phyloP scores from a whole-genome alignment of 2,329 filamentous ascomycete genomes.

The Ophiostoma sp. region DNA sequence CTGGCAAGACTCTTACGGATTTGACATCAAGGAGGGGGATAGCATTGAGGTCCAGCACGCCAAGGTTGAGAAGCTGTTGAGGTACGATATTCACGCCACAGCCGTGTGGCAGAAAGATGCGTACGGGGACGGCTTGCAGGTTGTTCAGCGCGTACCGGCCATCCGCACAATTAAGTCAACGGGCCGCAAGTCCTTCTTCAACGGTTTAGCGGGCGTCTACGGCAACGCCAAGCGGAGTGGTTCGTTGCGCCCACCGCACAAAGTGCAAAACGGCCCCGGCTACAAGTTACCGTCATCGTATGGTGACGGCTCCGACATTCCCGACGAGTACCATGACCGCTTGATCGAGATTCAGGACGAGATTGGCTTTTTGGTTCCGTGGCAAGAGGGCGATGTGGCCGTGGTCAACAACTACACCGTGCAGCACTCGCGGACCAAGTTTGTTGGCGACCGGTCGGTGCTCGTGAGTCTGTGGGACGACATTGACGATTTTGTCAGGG shows the following conservation, averaged over 20 bases:
- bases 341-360: constrained; percentile 34
- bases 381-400: constrained; percentile 26
- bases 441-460: constrained; percentile 13
- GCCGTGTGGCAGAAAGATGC: constrained; percentile 27
- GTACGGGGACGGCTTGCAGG: constrained; percentile 20
- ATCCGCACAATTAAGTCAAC: constrained; percentile 22
- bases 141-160: constrained; percentile 25
- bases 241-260: constrained; percentile 21
- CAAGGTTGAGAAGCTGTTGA: constrained; percentile 26
- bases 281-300: constrained; percentile 30
- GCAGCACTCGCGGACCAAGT: constrained; percentile 29
- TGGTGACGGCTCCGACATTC: constrained; percentile 33
- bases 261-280: constrained; percentile 25
- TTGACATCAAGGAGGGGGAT: constrained; percentile 22
- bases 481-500: constrained; percentile 12
- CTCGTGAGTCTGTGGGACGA: constrained; percentile 17
- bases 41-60: constrained; percentile 17
- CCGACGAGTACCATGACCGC: constrained; percentile 32
- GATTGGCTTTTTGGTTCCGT: constrained; percentile 28
- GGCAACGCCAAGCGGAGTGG: constrained; percentile 6
- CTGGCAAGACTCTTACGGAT: constrained; percentile 29
- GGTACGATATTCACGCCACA: constrained; percentile 1
- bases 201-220: constrained; percentile 26
- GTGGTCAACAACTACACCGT: constrained; percentile 32
- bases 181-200: constrained; percentile 21